Percentiles rank a stretch among this genome's conserved stretches.
Evolutionary conservation across 306 rosid species (phyloP).

Genomic region (Cajanus cajan): DNA sequence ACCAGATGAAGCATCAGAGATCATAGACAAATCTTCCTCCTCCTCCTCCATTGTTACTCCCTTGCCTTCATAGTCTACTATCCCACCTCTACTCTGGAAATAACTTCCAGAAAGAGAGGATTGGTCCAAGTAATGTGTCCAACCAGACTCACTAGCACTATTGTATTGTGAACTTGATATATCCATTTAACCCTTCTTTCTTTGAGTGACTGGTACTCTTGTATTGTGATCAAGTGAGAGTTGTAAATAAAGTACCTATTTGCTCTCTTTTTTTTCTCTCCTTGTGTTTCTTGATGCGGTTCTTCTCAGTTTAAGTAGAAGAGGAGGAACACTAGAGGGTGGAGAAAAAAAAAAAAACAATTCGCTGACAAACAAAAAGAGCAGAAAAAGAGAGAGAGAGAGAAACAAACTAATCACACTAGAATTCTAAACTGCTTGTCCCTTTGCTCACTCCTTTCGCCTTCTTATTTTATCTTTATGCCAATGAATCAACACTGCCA

Average conservation of each 20-base stretch:
- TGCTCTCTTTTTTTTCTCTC: not conserved
- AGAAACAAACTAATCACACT: constrained; percentile 54
- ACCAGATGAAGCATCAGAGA: constrained; percentile 96
- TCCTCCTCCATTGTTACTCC: constrained; percentile 23
- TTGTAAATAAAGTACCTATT: not conserved
- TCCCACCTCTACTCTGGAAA: constrained; percentile 28
- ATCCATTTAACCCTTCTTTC: constrained; percentile 44
- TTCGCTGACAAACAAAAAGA: constrained; percentile 22
- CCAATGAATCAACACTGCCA: constrained; percentile 77
- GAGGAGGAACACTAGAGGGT: constrained; percentile 27
- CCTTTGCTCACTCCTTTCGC: constrained; percentile 62
- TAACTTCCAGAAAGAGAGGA: constrained; percentile 49
- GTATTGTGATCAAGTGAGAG: not conserved
- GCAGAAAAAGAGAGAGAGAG: constrained; percentile 27
- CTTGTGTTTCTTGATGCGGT: constrained; percentile 25
- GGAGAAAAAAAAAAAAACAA: constrained; percentile 11
- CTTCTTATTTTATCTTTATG: constrained; percentile 61
- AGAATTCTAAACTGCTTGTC: constrained; percentile 71
- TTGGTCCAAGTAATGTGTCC: constrained; percentile 86
- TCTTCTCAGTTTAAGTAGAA: constrained; percentile 47
- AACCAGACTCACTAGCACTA: constrained; percentile 86
- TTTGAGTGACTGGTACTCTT: not conserved
- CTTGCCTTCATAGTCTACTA: constrained; percentile 32
- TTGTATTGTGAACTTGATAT: constrained; percentile 64
- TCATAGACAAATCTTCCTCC: constrained; percentile 75